Conservation (phyloP, 2,329 filamentous ascomycete species). For the Fusarium sp. region DNA sequence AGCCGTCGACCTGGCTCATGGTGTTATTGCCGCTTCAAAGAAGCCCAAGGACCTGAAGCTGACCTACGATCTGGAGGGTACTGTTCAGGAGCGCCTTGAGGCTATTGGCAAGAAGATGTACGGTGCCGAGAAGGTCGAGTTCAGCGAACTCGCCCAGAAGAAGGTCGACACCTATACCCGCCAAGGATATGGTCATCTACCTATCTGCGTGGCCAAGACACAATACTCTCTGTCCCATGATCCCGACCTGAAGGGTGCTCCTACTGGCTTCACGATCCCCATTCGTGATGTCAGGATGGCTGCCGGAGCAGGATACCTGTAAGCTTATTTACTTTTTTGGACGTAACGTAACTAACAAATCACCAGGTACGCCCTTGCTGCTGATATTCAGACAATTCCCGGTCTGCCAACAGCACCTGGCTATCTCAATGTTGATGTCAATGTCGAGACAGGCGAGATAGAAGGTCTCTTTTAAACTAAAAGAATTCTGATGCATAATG, state of each 20-base stretch:
- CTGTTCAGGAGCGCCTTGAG: slow-evolving; percentile 89
- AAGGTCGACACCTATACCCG: slow-evolving; percentile 95
- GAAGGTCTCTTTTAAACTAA: slow-evolving; percentile 82
- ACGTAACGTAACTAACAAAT: slow-evolving; percentile 48
- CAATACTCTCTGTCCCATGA: slow-evolving; percentile 97
- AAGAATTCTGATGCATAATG: background rate
- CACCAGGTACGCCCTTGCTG: slow-evolving; percentile 84
- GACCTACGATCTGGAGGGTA: slow-evolving; percentile 82
- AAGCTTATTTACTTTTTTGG: slow-evolving; percentile 52
- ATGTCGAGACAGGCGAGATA: slow-evolving; percentile 84
- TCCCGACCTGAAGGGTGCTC: slow-evolving; percentile 91
- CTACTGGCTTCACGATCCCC: slow-evolving; percentile 91
- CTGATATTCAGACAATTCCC: slow-evolving; percentile 98
- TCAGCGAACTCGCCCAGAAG: slow-evolving; percentile 92
- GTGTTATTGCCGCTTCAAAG: slow-evolving; percentile 82
- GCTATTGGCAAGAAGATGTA: slow-evolving; percentile 94
- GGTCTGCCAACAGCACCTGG: slow-evolving; percentile 94
- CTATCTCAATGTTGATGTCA: slow-evolving; percentile 91
- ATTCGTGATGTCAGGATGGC: slow-evolving; percentile 95
- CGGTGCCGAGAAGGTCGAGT: slow-evolving; percentile 87
- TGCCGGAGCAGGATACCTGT: slow-evolving; percentile 92
- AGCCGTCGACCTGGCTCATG: slow-evolving; percentile 87
- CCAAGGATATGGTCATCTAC: slow-evolving; percentile 91
- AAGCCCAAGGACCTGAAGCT: slow-evolving; percentile 90
- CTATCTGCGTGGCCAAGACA: slow-evolving; percentile 97